Conservation (phyloP, 208 protist genomes). For the Trypanosoma cruzi region DNA sequence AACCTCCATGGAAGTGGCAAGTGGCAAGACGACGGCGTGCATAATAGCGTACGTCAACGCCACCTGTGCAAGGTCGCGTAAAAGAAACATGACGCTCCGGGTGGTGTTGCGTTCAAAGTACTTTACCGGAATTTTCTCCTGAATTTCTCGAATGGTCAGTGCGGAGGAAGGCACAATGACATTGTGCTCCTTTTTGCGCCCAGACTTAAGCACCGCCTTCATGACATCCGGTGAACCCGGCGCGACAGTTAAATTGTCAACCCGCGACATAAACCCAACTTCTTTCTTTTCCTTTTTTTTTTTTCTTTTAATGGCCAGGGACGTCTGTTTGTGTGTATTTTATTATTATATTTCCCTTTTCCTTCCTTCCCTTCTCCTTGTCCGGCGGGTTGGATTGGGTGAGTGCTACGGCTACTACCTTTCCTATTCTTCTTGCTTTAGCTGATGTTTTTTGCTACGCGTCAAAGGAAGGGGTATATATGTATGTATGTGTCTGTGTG, state of each 20-base stretch:
- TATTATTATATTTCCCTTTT: no score
- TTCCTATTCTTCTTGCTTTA: no score
- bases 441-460: no score
- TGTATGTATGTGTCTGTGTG: no score
- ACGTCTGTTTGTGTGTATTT: no score
- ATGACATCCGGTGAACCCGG: constrained; percentile 13
- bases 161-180: constrained; percentile 64
- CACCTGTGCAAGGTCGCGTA: constrained; percentile 66
- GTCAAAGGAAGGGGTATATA: no score
- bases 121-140: constrained; percentile 69
- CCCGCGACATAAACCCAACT: background rate
- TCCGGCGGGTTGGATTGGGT: no score
- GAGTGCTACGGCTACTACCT: no score
- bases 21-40: constrained; percentile 46
- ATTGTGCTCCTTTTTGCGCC: constrained; percentile 58
- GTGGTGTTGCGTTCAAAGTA: constrained; percentile 69
- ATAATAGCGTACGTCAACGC: constrained; percentile 55
- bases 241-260: background rate
- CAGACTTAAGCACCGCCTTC: constrained; percentile 64
- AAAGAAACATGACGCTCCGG: constrained; percentile 53
- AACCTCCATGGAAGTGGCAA: constrained; percentile 30
- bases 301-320: no score
- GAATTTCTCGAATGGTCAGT: constrained; percentile 75
- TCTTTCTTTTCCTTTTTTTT: no score
- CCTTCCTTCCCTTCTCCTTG: no score